Evolutionary conservation across 768 basidiomycete species (phyloP).

Genomic region (Mycena kentingensis): DNA sequence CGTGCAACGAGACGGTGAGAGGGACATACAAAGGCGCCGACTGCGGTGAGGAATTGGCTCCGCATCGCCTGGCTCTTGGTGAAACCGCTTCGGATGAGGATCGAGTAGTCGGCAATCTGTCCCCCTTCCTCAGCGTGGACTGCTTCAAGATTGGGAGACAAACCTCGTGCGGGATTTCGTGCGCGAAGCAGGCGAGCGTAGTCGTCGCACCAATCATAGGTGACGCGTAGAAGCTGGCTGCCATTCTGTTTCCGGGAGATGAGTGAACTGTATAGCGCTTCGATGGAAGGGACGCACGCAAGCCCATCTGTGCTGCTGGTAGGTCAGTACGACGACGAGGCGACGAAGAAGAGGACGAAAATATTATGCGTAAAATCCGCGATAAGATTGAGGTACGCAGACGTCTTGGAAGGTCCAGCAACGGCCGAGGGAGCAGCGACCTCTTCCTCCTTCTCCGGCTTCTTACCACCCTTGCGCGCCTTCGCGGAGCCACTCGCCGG

Average conservation of each 20-base stretch:
- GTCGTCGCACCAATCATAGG: conserved; percentile 92
- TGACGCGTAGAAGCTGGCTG: conserved; percentile 95
- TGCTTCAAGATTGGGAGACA: too few species aligned
- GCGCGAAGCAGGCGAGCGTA: conserved; percentile 92
- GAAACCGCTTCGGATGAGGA: conserved; percentile 86
- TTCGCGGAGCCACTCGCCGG: conserved; percentile 40
- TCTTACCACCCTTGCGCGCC: conserved; percentile 38
- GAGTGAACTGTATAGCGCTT: conserved; percentile 3
- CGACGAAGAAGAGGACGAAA: conserved; percentile 42
- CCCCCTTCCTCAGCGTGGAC: too few species aligned
- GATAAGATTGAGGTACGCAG: conserved; percentile 90
- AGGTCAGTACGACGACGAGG: conserved; percentile 18
- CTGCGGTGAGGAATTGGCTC: conserved; percentile 87
- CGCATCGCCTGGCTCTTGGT: conserved; percentile 92
- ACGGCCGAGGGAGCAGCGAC: conserved; percentile 31
- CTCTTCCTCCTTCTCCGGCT: conserved; percentile 27
- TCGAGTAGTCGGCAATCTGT: conserved; percentile 98
- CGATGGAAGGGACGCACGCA: conserved; percentile 54
- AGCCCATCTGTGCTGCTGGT: conserved; percentile 82
- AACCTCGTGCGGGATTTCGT: conserved; percentile 96
- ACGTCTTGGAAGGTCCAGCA: conserved; percentile 76
- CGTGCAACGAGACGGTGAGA: conserved; percentile 3
- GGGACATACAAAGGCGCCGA: conserved; percentile 84
- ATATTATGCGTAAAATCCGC: conserved; percentile 96
- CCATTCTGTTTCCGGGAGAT: conserved; percentile 59